Evolutionary conservation across 2,329 filamentous ascomycete species (phyloP).

Genomic region (Ophiognomonia clavigignenti-juglandacearum): DNA sequence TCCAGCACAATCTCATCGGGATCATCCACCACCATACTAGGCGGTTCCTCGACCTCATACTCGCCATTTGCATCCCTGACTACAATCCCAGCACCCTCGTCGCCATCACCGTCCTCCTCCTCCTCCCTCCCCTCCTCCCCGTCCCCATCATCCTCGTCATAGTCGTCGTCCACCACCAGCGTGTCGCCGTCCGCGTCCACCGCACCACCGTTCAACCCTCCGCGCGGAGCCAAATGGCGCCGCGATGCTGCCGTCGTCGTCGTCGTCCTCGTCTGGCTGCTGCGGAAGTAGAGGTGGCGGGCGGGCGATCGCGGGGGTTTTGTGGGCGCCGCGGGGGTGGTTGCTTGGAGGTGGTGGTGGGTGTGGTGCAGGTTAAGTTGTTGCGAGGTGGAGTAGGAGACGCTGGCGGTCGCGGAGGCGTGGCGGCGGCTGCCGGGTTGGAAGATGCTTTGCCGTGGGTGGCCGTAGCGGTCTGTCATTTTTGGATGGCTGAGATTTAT

Average conservation of each 20-base stretch:
- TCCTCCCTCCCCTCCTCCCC: slow-evolving; percentile 48
- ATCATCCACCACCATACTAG: slow-evolving; percentile 47
- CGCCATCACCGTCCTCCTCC: slow-evolving; percentile 50
- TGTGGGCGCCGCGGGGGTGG: not conserved
- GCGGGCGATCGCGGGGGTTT: not conserved
- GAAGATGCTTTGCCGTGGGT: slow-evolving; percentile 15
- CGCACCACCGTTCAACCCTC: slow-evolving; percentile 30
- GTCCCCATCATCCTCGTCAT: slow-evolving; percentile 35
- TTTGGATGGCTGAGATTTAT: not conserved
- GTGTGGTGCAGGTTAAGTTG: too few species aligned
- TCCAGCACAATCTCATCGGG: slow-evolving; percentile 52
- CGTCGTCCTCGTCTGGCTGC: too few species aligned
- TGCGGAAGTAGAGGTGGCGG: slow-evolving; percentile 23
- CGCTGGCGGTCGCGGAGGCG: slow-evolving; percentile 14
- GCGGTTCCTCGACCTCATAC: slow-evolving; percentile 54
- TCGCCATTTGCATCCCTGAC: slow-evolving; percentile 60
- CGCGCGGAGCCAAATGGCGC: slow-evolving; percentile 51
- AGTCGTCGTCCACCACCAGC: slow-evolving; percentile 34
- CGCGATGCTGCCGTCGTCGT: too few species aligned
- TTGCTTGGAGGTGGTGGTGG: not conserved
- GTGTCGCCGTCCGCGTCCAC: slow-evolving; percentile 48
- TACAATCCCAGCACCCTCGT: slow-evolving; percentile 49
- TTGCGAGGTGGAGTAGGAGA: slow-evolving; percentile 13
- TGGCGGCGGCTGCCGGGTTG: slow-evolving; percentile 7
- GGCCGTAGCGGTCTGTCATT: slow-evolving; percentile 22